phyloP scores from a whole-genome alignment of 805 yeast genomes.

The Kluyveromyces starmeri region DNA sequence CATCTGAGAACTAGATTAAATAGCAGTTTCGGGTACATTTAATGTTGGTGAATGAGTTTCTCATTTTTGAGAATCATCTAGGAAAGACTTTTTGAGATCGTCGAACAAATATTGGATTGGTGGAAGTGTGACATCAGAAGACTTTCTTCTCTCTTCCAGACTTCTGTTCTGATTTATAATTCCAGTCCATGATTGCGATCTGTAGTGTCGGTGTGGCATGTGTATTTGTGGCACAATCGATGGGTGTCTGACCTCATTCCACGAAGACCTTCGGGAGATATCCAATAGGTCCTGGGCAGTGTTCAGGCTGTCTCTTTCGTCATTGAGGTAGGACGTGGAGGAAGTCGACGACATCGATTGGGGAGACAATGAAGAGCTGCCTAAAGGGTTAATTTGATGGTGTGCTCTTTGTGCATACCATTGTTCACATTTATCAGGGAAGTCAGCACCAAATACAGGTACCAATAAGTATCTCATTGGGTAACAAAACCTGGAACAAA shows the following conservation, averaged over 20 bases:
- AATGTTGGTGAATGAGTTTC: no score
- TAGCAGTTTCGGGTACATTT: no score
- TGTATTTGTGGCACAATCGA: slow-evolving; percentile 3
- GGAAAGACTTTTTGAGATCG: slow-evolving; percentile 1
- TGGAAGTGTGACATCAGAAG: slow-evolving; percentile 3
- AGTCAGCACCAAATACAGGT: slow-evolving; percentile 70
- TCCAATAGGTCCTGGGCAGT: slow-evolving; percentile 8
- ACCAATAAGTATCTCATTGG: slow-evolving; percentile 65
- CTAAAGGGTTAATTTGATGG: not conserved
- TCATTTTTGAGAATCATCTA: not conserved
- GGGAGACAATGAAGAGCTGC: slow-evolving; percentile 2
- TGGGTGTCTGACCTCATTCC: not conserved
- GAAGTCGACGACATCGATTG: not conserved
- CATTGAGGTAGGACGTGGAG: slow-evolving; percentile 1
- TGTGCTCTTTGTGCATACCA: slow-evolving; percentile 10
- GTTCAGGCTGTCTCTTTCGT: slow-evolving; percentile 1
- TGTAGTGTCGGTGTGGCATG: not conserved
- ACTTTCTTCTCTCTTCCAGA: slow-evolving; percentile 1
- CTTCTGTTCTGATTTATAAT: not conserved
- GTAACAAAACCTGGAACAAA: slow-evolving; percentile 71
- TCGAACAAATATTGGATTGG: slow-evolving; percentile 2
- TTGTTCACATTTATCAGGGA: slow-evolving; percentile 33
- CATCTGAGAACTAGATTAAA: no score
- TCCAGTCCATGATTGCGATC: slow-evolving; percentile 5
- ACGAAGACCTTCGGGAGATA: slow-evolving; percentile 7